Base-by-base conservation (phyloP, 2,329 filamentous ascomycete species). In the Fusarium coffeatum region DNA sequence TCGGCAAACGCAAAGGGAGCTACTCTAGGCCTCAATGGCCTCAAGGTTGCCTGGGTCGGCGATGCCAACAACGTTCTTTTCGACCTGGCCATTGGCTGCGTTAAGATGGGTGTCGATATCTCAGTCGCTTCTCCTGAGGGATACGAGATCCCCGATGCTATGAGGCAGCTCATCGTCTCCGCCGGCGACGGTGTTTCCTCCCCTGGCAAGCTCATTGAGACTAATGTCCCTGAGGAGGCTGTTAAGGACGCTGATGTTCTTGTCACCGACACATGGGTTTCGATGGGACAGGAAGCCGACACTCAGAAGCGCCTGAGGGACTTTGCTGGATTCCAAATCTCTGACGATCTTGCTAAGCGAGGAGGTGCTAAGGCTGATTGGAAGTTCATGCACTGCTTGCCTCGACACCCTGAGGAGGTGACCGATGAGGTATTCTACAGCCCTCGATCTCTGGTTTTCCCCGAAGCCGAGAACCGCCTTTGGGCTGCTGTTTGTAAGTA, bases 301-400 rank as follows among this genome's bases (percentile, higher is more conserved):
- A 86, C 89, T 41, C 85, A 90, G 72, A 91, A 92, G 84, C 86
- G 93, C 53, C 79, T 98, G 64, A 88, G 90, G 77, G 93, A 90
- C 4, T 99, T 99, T 79, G 87, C 87, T 30, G 94, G 95, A 16
- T 99, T 94, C 82, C 95, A 98, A 79, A 92, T 99, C 76, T 98
- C 95, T 5, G 88, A 90, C 49, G 92, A 96, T 45, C 84, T 99
- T 72, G 95, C 94, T 3, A 88, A 90, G 80, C 87, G 90, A 51
- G 94, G 94, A 45, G 94, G 93, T 22, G 96, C 96, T 43, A 97
- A 96, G 79, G 85, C 91, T 16, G 87, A 88, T 68, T 99, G 96
- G 96, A 94, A 93, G 81, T 99, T 99, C 80, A 98, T 99, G 96
- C 96, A 99, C 84, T 99, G 96, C 79, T 82, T 99, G 63, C 96